phyloP scores from a whole-genome alignment of 1,139 yeast species.

The Wickerhamiella infanticola region DNA sequence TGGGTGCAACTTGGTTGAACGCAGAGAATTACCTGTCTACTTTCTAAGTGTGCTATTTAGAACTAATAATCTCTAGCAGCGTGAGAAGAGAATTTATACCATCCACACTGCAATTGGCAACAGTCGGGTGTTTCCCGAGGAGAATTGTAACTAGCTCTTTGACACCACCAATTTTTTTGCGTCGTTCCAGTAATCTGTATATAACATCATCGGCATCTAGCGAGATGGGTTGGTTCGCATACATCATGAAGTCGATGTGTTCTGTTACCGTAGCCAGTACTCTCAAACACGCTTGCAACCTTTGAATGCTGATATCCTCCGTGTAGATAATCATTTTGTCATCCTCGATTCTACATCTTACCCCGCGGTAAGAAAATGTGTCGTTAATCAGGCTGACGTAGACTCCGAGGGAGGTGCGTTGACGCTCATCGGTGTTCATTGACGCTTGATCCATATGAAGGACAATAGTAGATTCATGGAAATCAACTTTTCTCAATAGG shows the following conservation, averaged over 20 bases:
- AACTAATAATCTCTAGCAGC: slow-evolving; percentile 10
- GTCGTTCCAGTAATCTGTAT: slow-evolving; percentile 12
- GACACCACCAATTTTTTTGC: slow-evolving; percentile 5
- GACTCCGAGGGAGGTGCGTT: slow-evolving; percentile 62
- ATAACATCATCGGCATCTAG: slow-evolving; percentile 14
- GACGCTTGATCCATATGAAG: slow-evolving; percentile 44
- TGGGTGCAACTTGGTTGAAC: neutral
- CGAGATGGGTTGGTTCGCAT: slow-evolving; percentile 14
- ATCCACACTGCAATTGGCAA: slow-evolving; percentile 51
- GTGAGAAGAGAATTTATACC: slow-evolving; percentile 64
- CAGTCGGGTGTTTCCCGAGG: slow-evolving; percentile 21
- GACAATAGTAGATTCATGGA: slow-evolving; percentile 60
- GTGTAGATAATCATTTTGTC: slow-evolving; percentile 48
- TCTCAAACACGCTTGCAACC: slow-evolving; percentile 20
- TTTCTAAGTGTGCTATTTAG: neutral
- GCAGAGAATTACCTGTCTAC: neutral
- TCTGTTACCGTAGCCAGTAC: slow-evolving; percentile 31
- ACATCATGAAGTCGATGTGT: slow-evolving; percentile 8
- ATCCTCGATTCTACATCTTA: slow-evolving; percentile 66
- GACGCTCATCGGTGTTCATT: slow-evolving; percentile 44
- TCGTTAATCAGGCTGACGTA: slow-evolving; percentile 75
- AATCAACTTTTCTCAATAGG: slow-evolving; percentile 61
- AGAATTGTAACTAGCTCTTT: slow-evolving; percentile 11
- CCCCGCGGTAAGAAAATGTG: slow-evolving; percentile 42
- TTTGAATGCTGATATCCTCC: slow-evolving; percentile 11